Base-by-base conservation (phyloP, 768 basidiomycete genomes). In the Dentipellis sp. region DNA sequence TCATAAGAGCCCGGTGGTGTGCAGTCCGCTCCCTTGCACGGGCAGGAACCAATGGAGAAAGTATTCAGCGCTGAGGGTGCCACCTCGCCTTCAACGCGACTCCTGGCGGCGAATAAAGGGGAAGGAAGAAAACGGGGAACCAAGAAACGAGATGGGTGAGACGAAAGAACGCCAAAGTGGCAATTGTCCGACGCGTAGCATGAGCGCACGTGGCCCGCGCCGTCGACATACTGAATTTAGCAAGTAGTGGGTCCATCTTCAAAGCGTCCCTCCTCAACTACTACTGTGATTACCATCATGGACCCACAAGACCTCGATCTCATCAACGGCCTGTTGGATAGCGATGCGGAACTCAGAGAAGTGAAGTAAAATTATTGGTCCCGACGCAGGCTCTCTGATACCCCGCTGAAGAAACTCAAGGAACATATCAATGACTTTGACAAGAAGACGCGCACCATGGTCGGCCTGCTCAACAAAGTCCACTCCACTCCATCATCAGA, bases 381-480 rank as follows among this genome's bases (percentile, higher is more conserved):
- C 6, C 29, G 29, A 29, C 29, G 29, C 29, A 29, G 29, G 29
- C 29, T 29, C 29, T 29, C 29, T 29, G 29, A 29, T 29, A 29
- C 29, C 29, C 6, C 29, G 29, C 47, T 10, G 38, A 61, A 92
- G 90, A 88, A 82, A 83, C 86, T 92, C 70, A 86, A 80, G 63
- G 87, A 88, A 29, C 81, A 86, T 67, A 83, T 86, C 39, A 76
- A 75, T 22, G 80, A 84, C 63, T 73, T 91, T 2, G 89, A 91
- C 68, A 90, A 85, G 70, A 86, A 83, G 65, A 75, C 81, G 7
- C 79, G 90, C 16, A 75, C 75, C 3, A 83, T 90, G 74, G 74
- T 79, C n/a, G 87, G 86, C n/a, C 66, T 82, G 42, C 73, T 92
- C 54, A 90, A 87, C 72, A 86, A 81, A 62, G 81, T 91, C 11